Evolutionary conservation across 75 land plant species (phyloP).

Genomic region (Sequoiadendron giganteum): DNA sequence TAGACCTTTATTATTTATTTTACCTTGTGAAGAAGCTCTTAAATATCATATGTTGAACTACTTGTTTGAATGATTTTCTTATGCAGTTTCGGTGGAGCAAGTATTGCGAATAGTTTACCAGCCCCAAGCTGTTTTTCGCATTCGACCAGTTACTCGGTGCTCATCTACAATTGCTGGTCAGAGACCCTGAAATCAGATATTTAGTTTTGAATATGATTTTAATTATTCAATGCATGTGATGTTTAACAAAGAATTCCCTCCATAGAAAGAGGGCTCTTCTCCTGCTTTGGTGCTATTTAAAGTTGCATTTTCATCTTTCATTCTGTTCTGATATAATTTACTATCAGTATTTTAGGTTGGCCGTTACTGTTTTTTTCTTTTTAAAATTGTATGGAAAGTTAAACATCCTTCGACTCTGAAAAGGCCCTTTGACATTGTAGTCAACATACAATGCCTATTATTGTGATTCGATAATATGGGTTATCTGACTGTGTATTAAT

Average conservation of each 20-base stretch:
- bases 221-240: not conserved
- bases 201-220: not conserved
- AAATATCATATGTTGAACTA: conserved; percentile 1
- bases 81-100: conserved; percentile 90
- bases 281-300: not conserved
- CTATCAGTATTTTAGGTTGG: not conserved
- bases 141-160: conserved; percentile 84
- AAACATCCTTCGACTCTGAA: not conserved
- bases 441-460: too few species aligned
- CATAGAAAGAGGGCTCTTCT: not conserved
- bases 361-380: not conserved
- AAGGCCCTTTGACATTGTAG: not conserved
- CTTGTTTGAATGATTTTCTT: not conserved
- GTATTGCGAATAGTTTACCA: conserved; percentile 70
- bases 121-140: conserved; percentile 86
- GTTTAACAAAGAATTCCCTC: not conserved
- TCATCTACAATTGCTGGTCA: conserved; percentile 84
- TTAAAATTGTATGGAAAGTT: not conserved
- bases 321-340: not conserved
- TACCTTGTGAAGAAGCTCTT: not conserved
- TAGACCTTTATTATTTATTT: conserved; percentile 10
- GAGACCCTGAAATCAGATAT: not conserved
- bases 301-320: not conserved
- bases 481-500: too few species aligned
- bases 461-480: too few species aligned